A percentile compares a stretch with the other conserved stretches of the same genome.
Conservation (phyloP, 495 filamentous ascomycete species). For the Xylaria longipes region DNA sequence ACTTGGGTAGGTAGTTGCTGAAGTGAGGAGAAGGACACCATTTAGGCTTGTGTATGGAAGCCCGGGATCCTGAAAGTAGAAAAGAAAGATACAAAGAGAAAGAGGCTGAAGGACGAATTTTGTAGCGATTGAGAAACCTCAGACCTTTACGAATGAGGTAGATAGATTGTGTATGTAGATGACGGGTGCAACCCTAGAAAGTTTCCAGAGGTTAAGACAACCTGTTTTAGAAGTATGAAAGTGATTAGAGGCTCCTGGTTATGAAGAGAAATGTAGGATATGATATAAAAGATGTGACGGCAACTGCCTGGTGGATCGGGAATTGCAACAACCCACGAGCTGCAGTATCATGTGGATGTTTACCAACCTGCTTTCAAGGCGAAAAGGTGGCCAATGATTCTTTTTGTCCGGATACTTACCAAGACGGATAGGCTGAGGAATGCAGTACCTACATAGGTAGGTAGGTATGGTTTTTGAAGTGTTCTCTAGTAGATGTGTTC, state of each 20-base stretch:
- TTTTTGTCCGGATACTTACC: background rate
- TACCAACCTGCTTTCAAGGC: background rate
- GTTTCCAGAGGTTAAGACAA: too few relatives aligned
- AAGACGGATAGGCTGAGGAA: background rate
- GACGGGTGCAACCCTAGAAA: background rate
- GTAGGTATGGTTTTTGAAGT: background rate
- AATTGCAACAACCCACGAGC: background rate
- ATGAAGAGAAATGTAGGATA: background rate
- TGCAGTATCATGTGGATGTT: background rate
- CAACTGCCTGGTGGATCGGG: background rate
- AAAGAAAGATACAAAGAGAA: background rate
- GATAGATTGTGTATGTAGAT: background rate
- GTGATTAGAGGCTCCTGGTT: background rate
- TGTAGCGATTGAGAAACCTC: background rate
- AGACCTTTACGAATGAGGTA: background rate
- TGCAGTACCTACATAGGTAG: background rate
- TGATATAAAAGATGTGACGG: background rate
- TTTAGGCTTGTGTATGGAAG: background rate
- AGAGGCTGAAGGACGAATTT: too few relatives aligned
- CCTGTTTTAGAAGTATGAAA: background rate
- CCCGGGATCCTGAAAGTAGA: background rate
- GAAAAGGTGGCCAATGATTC: background rate
- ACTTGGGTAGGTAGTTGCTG: background rate
- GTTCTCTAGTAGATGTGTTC: background rate
- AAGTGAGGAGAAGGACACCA: background rate